Evolutionary conservation across 1,284 basidiomycete species (phyloP), one percentile per base, ranked within the genome.

Genomic region (Boletus subluridellus): DNA sequence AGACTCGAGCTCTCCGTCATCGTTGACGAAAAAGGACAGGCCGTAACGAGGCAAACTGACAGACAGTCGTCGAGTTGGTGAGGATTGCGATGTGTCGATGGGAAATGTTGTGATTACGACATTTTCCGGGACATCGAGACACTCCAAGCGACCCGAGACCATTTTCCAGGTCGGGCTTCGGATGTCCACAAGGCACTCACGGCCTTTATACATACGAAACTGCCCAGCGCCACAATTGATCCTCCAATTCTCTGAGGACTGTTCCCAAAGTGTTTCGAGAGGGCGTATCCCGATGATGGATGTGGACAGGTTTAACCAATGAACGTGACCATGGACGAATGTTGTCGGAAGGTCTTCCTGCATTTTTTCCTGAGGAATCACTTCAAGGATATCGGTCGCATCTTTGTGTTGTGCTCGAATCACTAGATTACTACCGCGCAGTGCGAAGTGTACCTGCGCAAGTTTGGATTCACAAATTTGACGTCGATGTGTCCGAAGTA

Each of bases 241-340:
- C 1, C 8, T 53, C 70, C 68, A 69, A 11, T 68, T 70, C 14
- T 65, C 55, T 2, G 51, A 15, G 0, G 62, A 64, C 1, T 44
- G 21, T 11, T 59, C 45, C 75, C 75, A 74, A 3, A 65, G 57
- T 8, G 1, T 41, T 17, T n/a, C n/a, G 8, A 41, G n/a, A n/a
- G 39, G 39, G n/a, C 78, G 76, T 34, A 81, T 72, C 60, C 78
- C 76, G 0, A 81, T 62, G 4, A 63, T 44, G 0, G 62, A 58
- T 0, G 66, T 69, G 1, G 59, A 34, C 4, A 77, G 46, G 10
- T 75, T 61, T 32, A 80, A 59, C 78, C 79, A 81, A 60, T 79
- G 78, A 5, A 64, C 65, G 49, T 74, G 72, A 11, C 72, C 67
- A 1, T 66, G 26, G 2, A 76, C 58, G 11, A 82, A 65, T 1